Percentiles rank a stretch among this genome's conserved stretches.
phyloP scores from a whole-genome alignment of 305 asterid species.

The Rubia balearica region DNA sequence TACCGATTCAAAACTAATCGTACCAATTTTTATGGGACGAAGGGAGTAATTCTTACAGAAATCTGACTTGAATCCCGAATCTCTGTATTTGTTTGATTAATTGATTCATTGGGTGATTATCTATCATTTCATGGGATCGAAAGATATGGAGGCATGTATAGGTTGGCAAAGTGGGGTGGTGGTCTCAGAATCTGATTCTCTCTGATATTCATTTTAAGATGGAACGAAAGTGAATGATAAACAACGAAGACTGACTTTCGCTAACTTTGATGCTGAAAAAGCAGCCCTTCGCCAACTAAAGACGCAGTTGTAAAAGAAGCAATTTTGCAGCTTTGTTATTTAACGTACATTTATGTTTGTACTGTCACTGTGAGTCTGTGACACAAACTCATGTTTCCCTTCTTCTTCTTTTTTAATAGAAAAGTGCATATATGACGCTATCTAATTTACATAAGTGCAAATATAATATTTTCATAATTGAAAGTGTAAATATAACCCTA shows the following conservation, averaged over 20 bases:
- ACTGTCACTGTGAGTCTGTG: neutral
- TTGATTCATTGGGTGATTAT: neutral
- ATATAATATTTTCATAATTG: too few species aligned
- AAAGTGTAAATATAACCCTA: too few species aligned
- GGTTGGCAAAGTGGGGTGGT: conserved; percentile 11
- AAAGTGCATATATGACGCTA: too few species aligned
- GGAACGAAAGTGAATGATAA: conserved; percentile 11
- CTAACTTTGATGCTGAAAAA: conserved; percentile 27
- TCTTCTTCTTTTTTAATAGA: too few species aligned
- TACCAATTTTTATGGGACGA: too few species aligned
- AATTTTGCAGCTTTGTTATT: conserved; percentile 14
- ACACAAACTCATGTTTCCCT: neutral
- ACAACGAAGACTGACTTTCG: conserved; percentile 16
- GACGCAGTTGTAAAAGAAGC: conserved; percentile 25
- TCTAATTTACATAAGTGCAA: too few species aligned
- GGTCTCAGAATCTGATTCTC: conserved; percentile 35
- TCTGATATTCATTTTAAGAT: conserved; percentile 1
- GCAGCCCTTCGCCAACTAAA: conserved; percentile 18
- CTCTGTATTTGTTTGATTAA: neutral
- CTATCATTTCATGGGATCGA: neutral
- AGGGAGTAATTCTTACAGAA: too few species aligned
- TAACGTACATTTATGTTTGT: neutral
- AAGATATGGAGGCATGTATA: neutral
- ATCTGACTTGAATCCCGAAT: neutral
- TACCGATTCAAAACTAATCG: too few species aligned